A percentile compares a stretch with the other conserved stretches of the same genome.
phyloP scores from a whole-genome alignment of 257 asterid genomes.

The Lantana camara region DNA sequence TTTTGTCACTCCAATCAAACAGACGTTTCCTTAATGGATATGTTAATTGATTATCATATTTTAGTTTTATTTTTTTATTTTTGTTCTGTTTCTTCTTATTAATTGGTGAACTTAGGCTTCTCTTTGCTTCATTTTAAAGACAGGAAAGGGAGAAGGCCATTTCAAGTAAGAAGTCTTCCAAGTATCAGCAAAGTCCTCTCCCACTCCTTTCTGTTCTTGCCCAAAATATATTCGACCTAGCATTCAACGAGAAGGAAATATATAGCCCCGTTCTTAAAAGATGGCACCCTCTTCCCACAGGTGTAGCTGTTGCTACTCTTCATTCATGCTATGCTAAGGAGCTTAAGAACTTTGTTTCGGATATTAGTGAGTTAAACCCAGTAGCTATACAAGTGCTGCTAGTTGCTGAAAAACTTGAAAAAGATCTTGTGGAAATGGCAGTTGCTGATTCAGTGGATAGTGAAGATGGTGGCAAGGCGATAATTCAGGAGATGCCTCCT shows the following conservation, averaged over 20 bases:
- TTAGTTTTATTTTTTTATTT: no score
- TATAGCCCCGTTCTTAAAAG: constrained; percentile 78
- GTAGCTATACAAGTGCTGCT: constrained; percentile 89
- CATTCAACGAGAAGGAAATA: constrained; percentile 88
- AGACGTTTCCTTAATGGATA: background rate
- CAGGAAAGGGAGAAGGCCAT: constrained; percentile 85
- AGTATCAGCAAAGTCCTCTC: constrained; percentile 65
- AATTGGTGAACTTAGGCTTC: constrained; percentile 41
- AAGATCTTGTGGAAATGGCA: constrained; percentile 88
- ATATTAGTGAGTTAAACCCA: constrained; percentile 80
- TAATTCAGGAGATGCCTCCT: constrained; percentile 93
- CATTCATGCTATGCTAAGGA: constrained; percentile 81
- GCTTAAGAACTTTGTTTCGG: constrained; percentile 67
- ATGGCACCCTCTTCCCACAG: constrained; percentile 90
- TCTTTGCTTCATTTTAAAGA: constrained; percentile 59
- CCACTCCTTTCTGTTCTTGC: constrained; percentile 80
- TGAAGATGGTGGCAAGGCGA: constrained; percentile 96
- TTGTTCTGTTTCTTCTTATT: background rate
- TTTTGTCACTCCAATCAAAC: constrained; percentile 1
- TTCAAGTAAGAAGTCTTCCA: constrained; percentile 66
- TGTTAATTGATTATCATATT: no score
- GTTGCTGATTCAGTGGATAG: constrained; percentile 88
- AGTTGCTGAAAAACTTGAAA: constrained; percentile 87
- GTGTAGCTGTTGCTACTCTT: constrained; percentile 89
- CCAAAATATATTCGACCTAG: constrained; percentile 72